phyloP scores from a whole-genome alignment of 2,329 filamentous ascomycete species.

The Elsinoe batatas region DNA sequence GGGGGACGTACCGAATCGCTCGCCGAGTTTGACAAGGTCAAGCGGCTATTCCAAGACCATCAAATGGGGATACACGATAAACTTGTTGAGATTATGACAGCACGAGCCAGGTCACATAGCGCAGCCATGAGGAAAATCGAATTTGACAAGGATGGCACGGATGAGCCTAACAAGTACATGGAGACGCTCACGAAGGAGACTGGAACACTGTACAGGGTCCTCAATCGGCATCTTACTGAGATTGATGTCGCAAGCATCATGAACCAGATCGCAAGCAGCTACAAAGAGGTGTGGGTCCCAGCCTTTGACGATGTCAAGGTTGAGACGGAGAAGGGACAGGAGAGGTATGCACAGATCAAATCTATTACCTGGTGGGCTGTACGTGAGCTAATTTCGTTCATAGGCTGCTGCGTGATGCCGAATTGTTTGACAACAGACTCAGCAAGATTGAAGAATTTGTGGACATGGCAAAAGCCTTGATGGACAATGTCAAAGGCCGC shows the following conservation, averaged over 20 bases:
- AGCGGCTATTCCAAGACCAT: constrained; percentile 75
- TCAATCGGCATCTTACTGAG: constrained; percentile 73
- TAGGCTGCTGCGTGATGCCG: constrained; percentile 68
- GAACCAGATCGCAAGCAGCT: constrained; percentile 71
- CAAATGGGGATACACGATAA: constrained; percentile 88
- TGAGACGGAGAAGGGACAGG: constrained; percentile 56
- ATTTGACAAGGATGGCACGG: constrained; percentile 51
- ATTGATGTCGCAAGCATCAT: constrained; percentile 72
- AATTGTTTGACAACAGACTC: constrained; percentile 60
- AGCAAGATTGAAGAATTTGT: constrained; percentile 70
- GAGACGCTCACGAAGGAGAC: constrained; percentile 83
- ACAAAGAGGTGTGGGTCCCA: constrained; percentile 66
- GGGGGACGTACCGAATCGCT: constrained; percentile 34
- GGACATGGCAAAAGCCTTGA: constrained; percentile 60
- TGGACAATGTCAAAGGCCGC: constrained; percentile 33
- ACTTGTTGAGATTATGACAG: constrained; percentile 83
- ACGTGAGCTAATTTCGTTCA: neutral
- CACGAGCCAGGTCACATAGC: constrained; percentile 62
- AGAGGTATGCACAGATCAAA: constrained; percentile 46
- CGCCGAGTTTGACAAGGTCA: constrained; percentile 80
- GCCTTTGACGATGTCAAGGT: constrained; percentile 58
- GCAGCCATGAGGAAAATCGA: constrained; percentile 63
- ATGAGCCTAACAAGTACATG: constrained; percentile 57
- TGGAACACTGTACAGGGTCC: constrained; percentile 68
- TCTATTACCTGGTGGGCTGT: no score